Evolutionary conservation across 768 basidiomycete genomes (phyloP).

Genomic region (Naganishia vaughanmartiniae): DNA sequence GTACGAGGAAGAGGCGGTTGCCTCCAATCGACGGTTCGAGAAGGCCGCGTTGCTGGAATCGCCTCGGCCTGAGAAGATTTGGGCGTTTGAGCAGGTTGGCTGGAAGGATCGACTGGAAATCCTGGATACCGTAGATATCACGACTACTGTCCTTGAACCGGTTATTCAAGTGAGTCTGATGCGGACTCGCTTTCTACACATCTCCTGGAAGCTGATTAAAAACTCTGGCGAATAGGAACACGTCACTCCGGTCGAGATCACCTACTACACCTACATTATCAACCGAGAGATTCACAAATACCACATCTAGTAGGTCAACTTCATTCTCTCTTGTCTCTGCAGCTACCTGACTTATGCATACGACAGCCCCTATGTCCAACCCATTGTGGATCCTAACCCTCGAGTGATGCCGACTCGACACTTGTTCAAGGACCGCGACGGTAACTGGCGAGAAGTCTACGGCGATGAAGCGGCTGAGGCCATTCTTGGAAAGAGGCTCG

Average conservation of each 20-base stretch:
- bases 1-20: conserved; percentile 12
- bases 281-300: conserved; percentile 46
- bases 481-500: conserved; percentile 40
- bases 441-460: conserved; percentile 48
- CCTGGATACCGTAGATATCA: conserved; percentile 41
- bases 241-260: conserved; percentile 41
- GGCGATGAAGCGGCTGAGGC: conserved; percentile 48
- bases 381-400: conserved; percentile 47
- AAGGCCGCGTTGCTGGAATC: conserved; percentile 17
- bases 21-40: conserved; percentile 9
- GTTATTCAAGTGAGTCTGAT: conserved; percentile 44
- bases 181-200: neutral
- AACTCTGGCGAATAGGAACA: conserved; percentile 38
- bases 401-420: conserved; percentile 44
- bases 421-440: conserved; percentile 40
- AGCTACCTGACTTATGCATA: neutral
- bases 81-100: conserved; percentile 38
- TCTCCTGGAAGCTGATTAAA: neutral
- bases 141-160: conserved; percentile 42
- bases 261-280: conserved; percentile 40
- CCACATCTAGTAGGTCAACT: conserved; percentile 46
- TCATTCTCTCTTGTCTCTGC: neutral
- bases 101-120: conserved; percentile 35
- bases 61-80: conserved; percentile 25
- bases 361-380: conserved; percentile 48